These are phyloP conservation scores for Pseudogymnoascus sp. DNA, from an alignment of 2,329 filamentous ascomycete species.

Conservation along the genomic window DNA sequence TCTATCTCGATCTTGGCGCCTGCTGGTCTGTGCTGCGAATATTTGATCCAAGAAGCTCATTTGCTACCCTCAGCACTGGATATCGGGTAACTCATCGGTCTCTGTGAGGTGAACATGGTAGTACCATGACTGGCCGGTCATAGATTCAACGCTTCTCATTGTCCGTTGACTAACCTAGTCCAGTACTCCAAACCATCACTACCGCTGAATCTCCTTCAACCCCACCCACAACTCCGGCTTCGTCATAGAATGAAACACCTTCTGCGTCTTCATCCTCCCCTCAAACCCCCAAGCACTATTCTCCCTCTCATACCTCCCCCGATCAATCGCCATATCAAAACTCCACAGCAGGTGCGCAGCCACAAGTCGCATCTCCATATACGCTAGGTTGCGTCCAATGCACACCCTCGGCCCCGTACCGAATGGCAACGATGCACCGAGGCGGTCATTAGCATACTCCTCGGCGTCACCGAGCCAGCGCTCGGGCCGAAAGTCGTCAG, in stretches of 20 bases:
- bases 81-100: not conserved
- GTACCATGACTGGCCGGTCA: not conserved
- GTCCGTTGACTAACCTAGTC: not conserved
- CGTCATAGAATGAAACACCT: not conserved
- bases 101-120: not conserved
- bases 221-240: constrained; percentile 2
- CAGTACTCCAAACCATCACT: not conserved
- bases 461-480: constrained; percentile 8
- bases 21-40: not conserved
- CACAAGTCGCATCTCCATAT: constrained; percentile 14
- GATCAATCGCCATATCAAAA: constrained; percentile 11
- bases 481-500: constrained; percentile 9
- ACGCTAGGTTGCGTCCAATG: constrained; percentile 13
- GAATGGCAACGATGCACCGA: constrained; percentile 11
- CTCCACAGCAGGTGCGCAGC: constrained; percentile 10
- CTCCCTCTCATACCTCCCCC: not conserved
- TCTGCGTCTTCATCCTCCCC: not conserved
- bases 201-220: not conserved
- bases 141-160: not conserved
- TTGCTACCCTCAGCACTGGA: too few relatives aligned
- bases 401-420: constrained; percentile 11
- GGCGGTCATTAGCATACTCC: not conserved
- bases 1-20: not conserved
- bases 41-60: not conserved
- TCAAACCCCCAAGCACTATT: not conserved